phyloP scores from a whole-genome alignment of 2,329 filamentous ascomycete species.

The Fusarium humuli region DNA sequence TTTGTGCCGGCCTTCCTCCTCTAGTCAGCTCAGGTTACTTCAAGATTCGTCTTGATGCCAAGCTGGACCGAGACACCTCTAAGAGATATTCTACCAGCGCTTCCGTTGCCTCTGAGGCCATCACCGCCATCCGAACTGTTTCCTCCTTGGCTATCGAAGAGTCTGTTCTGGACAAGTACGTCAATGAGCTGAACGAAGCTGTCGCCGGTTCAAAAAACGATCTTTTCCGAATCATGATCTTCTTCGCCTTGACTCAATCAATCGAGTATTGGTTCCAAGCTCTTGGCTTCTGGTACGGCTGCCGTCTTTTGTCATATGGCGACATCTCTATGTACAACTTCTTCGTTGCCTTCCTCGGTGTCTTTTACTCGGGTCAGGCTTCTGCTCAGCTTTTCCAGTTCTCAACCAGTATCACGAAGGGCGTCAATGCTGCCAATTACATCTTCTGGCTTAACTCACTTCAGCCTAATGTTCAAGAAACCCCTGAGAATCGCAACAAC shows the following conservation, averaged over 20 bases:
- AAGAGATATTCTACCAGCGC: constrained; percentile 53
- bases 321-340: constrained; percentile 66
- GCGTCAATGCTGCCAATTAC: constrained; percentile 61
- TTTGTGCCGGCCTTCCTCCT: constrained; percentile 56
- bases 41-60: constrained; percentile 56
- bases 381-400: constrained; percentile 58
- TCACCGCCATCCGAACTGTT: constrained; percentile 55
- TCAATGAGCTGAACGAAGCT: constrained; percentile 48
- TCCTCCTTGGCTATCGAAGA: constrained; percentile 58
- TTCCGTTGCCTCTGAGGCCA: constrained; percentile 58
- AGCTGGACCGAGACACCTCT: constrained; percentile 53
- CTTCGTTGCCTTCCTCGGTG: constrained; percentile 63
- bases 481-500: constrained; percentile 53
- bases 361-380: constrained; percentile 60
- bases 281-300: constrained; percentile 58
- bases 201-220: constrained; percentile 48
- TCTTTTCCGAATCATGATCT: constrained; percentile 51
- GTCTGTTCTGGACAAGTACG: constrained; percentile 49
- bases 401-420: constrained; percentile 65
- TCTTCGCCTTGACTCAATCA: constrained; percentile 53
- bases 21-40: constrained; percentile 53
- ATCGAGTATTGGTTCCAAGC: constrained; percentile 55
- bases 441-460: constrained; percentile 60
- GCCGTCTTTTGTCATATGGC: constrained; percentile 51
- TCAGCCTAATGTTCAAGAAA: constrained; percentile 57